Base-by-base conservation (phyloP, 2,329 filamentous ascomycete genomes). In the Sporothrix luriei region DNA sequence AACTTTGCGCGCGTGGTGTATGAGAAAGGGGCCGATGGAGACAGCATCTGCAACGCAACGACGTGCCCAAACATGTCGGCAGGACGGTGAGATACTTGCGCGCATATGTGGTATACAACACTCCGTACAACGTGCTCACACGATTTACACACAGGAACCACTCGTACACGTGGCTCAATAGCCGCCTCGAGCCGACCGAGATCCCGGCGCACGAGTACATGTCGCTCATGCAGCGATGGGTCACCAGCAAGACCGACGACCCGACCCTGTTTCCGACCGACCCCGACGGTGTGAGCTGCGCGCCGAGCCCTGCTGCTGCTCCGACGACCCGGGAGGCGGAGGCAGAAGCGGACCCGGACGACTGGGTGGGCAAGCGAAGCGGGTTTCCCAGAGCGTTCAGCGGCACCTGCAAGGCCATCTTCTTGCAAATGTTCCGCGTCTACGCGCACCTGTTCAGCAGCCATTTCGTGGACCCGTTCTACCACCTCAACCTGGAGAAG, bases 381-480 rank as follows among this genome's bases (percentile, higher is more conserved):
- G 94, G 94, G 4, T 98, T 98, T 80, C 94, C 94, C 1, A 88
- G 91, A 73, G 91, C 92, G 73, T 98, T 97, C 79, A 85, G 94
- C 75, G 88, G 90, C 72, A 93, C 97, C 75, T 95, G 94, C 83
- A 93, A 96, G 83, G 90, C 90, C 74, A 94, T 97, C 76, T 94
- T 97, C 83, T 91, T 94, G 75, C 94, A 97, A 81, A 97, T 98
- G 90, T 98, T 99, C 85, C 91, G 95, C 71, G 94, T 97, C 75
- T 98, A 98, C 78, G 91, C 95, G 62, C 95, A 99, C 80, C 88
- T 99, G 72, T 99, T 99, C 84, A 97, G 96, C 87, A 92, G 93
- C 70, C 95, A 99, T 80, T 99, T 92, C 80, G 83, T 89, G 71
- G 90, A 93, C 74, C 91, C 91, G 5, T 93, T 93, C 80, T 94